phyloP scores from a whole-genome alignment of 805 yeast genomes.

The Metschnikowia gelsemii region DNA sequence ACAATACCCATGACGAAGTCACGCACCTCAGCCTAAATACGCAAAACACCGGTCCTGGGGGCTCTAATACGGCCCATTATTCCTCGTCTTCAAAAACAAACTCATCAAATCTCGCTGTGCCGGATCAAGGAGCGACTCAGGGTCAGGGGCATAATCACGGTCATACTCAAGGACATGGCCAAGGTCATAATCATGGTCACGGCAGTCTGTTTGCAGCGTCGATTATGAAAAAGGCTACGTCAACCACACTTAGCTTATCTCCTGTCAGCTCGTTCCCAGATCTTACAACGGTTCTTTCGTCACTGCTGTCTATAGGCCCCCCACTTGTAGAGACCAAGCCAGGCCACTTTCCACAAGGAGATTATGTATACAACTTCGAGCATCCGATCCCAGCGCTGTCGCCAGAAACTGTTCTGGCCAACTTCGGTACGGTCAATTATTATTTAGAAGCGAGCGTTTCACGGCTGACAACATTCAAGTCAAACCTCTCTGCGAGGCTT shows the following conservation, averaged over 20 bases:
- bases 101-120: neutral
- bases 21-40: slow-evolving; percentile 34
- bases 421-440: slow-evolving; percentile 80
- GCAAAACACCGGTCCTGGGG: neutral
- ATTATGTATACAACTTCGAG: slow-evolving; percentile 89
- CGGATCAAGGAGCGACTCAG: too few relatives aligned
- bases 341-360: slow-evolving; percentile 72
- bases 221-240: slow-evolving; percentile 28
- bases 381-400: slow-evolving; percentile 76
- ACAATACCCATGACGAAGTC: slow-evolving; percentile 28
- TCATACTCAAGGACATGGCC: too few relatives aligned
- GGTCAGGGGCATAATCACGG: too few relatives aligned
- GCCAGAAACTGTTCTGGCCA: slow-evolving; percentile 77
- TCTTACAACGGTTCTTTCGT: slow-evolving; percentile 24
- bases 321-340: slow-evolving; percentile 17
- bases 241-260: slow-evolving; percentile 23
- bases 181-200: too few relatives aligned
- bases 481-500: slow-evolving; percentile 61
- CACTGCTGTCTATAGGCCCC: slow-evolving; percentile 17
- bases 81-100: too few relatives aligned
- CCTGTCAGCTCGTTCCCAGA: slow-evolving; percentile 27
- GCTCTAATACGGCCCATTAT: neutral
- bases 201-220: slow-evolving; percentile 22
- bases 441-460: slow-evolving; percentile 65
- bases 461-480: slow-evolving; percentile 82